These are phyloP conservation scores for Phaeodactylum tricornutum DNA, from an alignment of 108 stramenopile species.

Conservation along the genomic window DNA sequence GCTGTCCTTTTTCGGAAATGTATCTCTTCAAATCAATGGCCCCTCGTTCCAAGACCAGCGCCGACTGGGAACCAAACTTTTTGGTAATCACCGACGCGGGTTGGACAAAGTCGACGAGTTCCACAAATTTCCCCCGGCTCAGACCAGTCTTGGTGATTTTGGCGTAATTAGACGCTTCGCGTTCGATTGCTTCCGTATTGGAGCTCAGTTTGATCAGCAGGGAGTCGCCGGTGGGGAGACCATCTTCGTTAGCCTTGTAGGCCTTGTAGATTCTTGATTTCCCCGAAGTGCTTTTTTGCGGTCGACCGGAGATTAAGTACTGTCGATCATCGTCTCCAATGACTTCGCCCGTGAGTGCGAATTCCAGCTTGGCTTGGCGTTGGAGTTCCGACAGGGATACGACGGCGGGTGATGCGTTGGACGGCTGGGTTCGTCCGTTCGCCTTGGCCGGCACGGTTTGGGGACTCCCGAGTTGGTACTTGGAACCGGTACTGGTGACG, in stretches of 20 bases:
- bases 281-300: slow-evolving; percentile 45
- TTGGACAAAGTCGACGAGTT: slow-evolving; percentile 45
- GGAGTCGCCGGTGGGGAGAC: slow-evolving; percentile 21
- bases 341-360: slow-evolving; percentile 32
- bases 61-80: slow-evolving; percentile 35
- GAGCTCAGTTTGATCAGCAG: slow-evolving; percentile 39
- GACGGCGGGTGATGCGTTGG: no score
- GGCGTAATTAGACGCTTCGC: slow-evolving; percentile 72
- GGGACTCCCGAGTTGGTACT: slow-evolving; percentile 51
- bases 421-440: neutral
- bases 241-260: slow-evolving; percentile 30
- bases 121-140: slow-evolving; percentile 41
- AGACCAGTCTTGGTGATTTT: slow-evolving; percentile 29
- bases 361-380: slow-evolving; percentile 11
- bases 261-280: slow-evolving; percentile 35
- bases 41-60: slow-evolving; percentile 71
- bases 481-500: slow-evolving; percentile 57
- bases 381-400: slow-evolving; percentile 3
- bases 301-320: slow-evolving; percentile 39
- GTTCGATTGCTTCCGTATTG: slow-evolving; percentile 59
- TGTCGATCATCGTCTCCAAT: slow-evolving; percentile 44
- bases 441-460: slow-evolving; percentile 3
- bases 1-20: slow-evolving; percentile 34
- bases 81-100: slow-evolving; percentile 25
- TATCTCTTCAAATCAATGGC: slow-evolving; percentile 64